Evolutionary conservation across 179 eudicot genomes (phyloP), one percentile per base, ranked within the genome.

Genomic region (Gypsophila paniculata): DNA sequence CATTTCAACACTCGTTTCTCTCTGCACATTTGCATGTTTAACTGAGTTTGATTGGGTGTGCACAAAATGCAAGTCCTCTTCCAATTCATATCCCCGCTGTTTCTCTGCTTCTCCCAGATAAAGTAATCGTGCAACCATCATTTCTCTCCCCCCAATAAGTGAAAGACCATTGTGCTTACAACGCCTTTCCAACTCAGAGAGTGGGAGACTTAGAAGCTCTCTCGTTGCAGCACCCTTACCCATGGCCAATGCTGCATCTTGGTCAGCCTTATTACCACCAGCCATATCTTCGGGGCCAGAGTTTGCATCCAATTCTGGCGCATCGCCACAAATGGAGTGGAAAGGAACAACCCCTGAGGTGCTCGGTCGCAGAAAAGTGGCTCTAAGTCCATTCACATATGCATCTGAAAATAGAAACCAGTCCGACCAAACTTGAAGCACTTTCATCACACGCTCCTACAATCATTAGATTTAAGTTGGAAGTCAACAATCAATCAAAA

Each of bases 321-420:
- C 88, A 83, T 91, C 91, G 69, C 90, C 98, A 82, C 88, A 83
- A 17, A 94, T 82, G 52, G 94, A 91, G 83, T 94, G 97, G 74
- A 94, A 94, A 49, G 95, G 77, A n/a, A 74, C 57, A 61, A 94
- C 94, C 48, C 99, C 97, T 4, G 92, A 88, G 77, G 76, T 81
- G 42, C 97, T 88, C 2, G 97, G 81, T 48, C 97, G 89, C 53
- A 94, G 89, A 80, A 94, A 94, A 42, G 99, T 94, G 55, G 99
- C 88, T 68, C 97, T 88, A 76, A 94, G 68, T 62, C 99, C 99
- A 74, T 91, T 89, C 68, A 91, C 91, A 74, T 89, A 94, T 58
- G 94, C 93, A 78, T 94, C 99, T 21, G 97, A 94, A 82, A 94
- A 94, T 29, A 94, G 84, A 83, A 94, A 94, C 99, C 99, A 94